Base-by-base conservation (phyloP, 768 basidiomycete genomes). In the Cystobasidium ongulense region DNA sequence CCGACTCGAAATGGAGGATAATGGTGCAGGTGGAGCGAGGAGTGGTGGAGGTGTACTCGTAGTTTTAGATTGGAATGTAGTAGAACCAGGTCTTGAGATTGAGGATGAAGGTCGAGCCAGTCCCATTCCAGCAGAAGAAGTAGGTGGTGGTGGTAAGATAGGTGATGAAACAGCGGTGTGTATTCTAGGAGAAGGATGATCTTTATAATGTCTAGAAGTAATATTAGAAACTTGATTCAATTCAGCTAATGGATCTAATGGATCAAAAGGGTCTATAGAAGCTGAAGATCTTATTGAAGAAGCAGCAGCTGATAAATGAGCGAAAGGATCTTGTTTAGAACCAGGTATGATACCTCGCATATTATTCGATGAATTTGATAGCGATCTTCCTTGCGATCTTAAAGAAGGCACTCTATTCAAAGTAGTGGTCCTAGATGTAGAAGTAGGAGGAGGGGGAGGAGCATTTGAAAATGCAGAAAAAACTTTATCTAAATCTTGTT, bases 401-500 rank as follows among this genome's bases (percentile, higher is more conserved):
- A 15, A 23, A 5, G 25, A 11, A 59, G 57, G 57, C 23, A 27
- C 15, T 23, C 57, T 59, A 13, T 59, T 35, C 25, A 59, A 27
- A 15, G 13, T 29, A 15, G 57, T 27, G n/a, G 5, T n/a, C 10
- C 8, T 7, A 54, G 52, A 7, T 15, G 57, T 27, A 17, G 5
- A 31, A 21, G 57, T 15, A 29, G 57, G 17, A 59, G 21, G 3
- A 4, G 57, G 33, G 29, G 57, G 29, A 29, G 57, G 57, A 29
- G 57, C 29, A 15, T 59, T 27, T 59, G 25, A 35, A 35, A 59
- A 59, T 7, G 33, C 57, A 15, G 57, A 59, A 59, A 59, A 59
- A 27, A 59, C 57, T 59, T 59, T 59, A 59, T 59, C 57, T 5
- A 59, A 27, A 59, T 59, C 57, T 59, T 59, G 57, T 59, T 59